phyloP scores from a whole-genome alignment of 331 rosid species.

The Ulmus americana region DNA sequence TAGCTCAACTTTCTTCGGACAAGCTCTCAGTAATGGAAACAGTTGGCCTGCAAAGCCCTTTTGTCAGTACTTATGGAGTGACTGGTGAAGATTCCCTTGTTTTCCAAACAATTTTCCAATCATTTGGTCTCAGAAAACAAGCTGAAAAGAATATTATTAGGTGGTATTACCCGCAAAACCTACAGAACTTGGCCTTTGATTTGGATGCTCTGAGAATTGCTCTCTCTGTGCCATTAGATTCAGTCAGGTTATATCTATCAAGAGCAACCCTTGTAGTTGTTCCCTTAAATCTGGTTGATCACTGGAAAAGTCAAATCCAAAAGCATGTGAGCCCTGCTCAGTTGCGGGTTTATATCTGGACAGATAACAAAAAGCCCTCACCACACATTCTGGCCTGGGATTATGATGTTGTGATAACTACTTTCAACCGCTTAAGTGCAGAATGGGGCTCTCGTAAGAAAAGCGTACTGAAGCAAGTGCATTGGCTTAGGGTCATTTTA shows the following conservation, averaged over 20 bases:
- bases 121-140: constrained; percentile 73
- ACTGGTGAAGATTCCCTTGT: constrained; percentile 39
- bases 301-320: constrained; percentile 92
- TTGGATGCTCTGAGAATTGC: constrained; percentile 76
- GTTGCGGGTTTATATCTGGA: constrained; percentile 65
- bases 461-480: constrained; percentile 77
- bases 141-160: constrained; percentile 55
- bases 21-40: constrained; percentile 69
- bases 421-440: constrained; percentile 85
- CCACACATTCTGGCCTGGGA: constrained; percentile 93
- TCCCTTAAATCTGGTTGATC: constrained; percentile 84
- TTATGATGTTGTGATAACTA: constrained; percentile 85
- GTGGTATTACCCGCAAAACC: constrained; percentile 83
- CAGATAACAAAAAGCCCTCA: constrained; percentile 61
- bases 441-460: constrained; percentile 78
- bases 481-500: constrained; percentile 87
- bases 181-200: constrained; percentile 74
- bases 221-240: constrained; percentile 69
- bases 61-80: constrained; percentile 30
- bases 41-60: constrained; percentile 67
- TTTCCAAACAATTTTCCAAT: constrained; percentile 58
- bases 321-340: constrained; percentile 78
- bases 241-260: constrained; percentile 70
- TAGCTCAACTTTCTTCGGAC: constrained; percentile 55
- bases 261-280: constrained; percentile 90